Base-by-base conservation (phyloP, 441 rosid species). In the Rhodomyrtus psidioides region DNA sequence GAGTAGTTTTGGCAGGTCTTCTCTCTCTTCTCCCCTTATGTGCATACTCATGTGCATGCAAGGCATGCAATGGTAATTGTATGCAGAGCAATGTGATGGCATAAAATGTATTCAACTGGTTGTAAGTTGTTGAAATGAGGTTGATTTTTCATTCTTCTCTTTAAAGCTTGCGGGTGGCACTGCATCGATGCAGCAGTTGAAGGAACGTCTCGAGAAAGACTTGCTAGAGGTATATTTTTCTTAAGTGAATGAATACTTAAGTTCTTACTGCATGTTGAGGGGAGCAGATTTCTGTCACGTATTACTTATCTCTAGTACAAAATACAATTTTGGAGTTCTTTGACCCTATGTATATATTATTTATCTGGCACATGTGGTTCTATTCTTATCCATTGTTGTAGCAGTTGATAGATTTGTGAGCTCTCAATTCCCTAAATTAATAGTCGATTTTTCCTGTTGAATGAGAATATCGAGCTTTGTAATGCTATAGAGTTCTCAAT, bases 181-280 rank as follows among this genome's bases (percentile, higher is more conserved):
- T 81, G 98, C 99, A 90, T 96, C 99, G 54, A 98, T 98, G 99
- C 99, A 98, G 89, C 99, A 98, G 89, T 87, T 96, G 91, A 98
- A 98, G 94, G 99, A 98, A 89, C 98, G 99, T 46, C 98, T 98
- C 30, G 99, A 98, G 92, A 96, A 96, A 90, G 99, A 98, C 89
- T 92, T 98, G 93, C 90, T 96, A 9, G 99, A 98, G 96, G 99
- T 98, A 90, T 55, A 53, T 51, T 30, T 89, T 82, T 60, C 74
- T 70, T 21, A 39, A 70, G 49, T 70, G n/a, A 21, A 70, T 39
- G 16, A 10, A 70, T 70, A 39, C 49, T 39, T 39, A 70, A 70
- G 79, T 70, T 39, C n/a, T 58, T 5, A 12, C 28, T 39, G 24
- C 9, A 8, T 70, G 79, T 70, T 70, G 49, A 21, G 49, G 76